Evolutionary conservation across 2,329 filamentous ascomycete species (phyloP), one percentile per base, ranked within the genome.

Genomic region (Acarospora socialis): DNA sequence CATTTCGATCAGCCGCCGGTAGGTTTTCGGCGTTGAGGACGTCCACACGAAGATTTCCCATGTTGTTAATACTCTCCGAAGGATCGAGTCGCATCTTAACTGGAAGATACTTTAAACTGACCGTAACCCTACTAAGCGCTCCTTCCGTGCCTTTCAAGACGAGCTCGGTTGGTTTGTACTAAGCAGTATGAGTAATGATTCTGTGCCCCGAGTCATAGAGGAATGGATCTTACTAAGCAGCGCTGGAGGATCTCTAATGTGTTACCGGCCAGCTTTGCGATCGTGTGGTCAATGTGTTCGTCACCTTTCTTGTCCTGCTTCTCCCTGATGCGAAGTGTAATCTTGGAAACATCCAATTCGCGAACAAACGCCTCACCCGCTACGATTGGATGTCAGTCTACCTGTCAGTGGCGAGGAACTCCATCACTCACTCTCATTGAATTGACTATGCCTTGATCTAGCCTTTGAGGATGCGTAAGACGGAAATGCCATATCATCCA

Each of bases 11-110:
- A 17, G 87, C 87, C 1, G 90, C 77, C 5, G 90, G 90, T n/a
- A 98, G 70, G 37, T 93, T 77, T 6, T 71, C 62, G 12, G 77
- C 90, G 53, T 93, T 84, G 21, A 95, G 62, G 12, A 98, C 70
- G 47, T 95, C 84, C n/a, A 98, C 82, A 13, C 86, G 81, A 14
- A 98, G 74, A 36, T 76, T 86, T 37, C 90, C 90, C 73, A 93
- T 92, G 58, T 98, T 98, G 70, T 94, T 95, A 66, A 98, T 93
- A 49, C 84, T 94, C 58, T 98, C 90, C 47, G 77, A 83, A 0
- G 90, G 81, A 48, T 98, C 84, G 29, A 98, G 77, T 35, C 75
- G 65, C 90, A 98, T 98, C 60, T 81, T 75, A 38, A 95, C 76
- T 0, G 90, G 90, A 15, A 98, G 75, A 52, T 93, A 98, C 56